Evolutionary conservation across 23 red algal species (phyloP), one percentile per base, ranked within the genome.

Genomic region (Gracilaria caudata): DNA sequence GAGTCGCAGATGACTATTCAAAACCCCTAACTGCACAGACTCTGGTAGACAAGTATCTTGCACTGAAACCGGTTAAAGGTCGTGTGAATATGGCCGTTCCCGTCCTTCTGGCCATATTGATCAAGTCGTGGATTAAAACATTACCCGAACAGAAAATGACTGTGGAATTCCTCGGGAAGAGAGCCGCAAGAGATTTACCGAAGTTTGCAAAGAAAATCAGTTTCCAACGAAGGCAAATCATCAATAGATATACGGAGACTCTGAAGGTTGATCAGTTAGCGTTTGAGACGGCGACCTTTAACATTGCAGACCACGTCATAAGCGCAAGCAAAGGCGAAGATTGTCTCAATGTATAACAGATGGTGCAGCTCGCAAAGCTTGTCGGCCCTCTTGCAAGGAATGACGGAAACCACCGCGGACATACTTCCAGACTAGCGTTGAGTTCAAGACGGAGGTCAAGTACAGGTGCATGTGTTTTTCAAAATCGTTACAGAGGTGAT

Each of bases 1-100:
- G 72, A 44, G 51, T 89, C 24, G 33, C 1, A 37, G 85, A 89
- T 68, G 23, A 89, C 19, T 24, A 36, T 61, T 43, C 38, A 1
- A 77, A 64, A 19, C 72, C 20, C 32, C 45, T 79, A 30, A 68
- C 68, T 3, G 28, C 58, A 44, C 21, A 17, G 49, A 33, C 37
- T 0, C 30, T 89, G 2, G 40, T 36, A 0, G 26, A 53, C 40
- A 66, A 63, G 5, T 89, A 78, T 49, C 61, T 89, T 37, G 68
- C 43, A 13, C 25, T 89, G 51, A 61, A 89, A 53, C 54, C 68
- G 43, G 51, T 74, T 11, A 49, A 77, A 57, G 74, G 54, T 17
- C 51, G 85, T 45, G 53, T 73, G 10, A 89, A 89, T 43, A 28
- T 45, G 35, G 71, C 85, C 20, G 51, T 89, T 30, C 71, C 85